Base-by-base conservation (phyloP, 2,329 filamentous ascomycete species). In the Aspergillus ruber region DNA sequence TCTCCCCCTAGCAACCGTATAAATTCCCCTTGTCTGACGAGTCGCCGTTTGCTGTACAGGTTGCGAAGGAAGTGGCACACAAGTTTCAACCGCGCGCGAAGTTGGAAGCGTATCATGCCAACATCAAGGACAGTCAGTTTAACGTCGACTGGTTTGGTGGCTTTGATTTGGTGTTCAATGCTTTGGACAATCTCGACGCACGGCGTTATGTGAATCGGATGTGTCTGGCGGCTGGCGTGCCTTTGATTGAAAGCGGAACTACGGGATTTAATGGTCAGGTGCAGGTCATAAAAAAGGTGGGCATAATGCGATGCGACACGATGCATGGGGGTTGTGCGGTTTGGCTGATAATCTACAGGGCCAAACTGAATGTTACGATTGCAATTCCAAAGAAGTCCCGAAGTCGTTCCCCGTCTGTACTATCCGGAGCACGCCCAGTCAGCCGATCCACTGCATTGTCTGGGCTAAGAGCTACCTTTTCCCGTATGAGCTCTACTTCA, bases 251-350 rank as follows among this genome's bases (percentile, higher is more conserved):
- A 73, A 97, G 91, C 65, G 93, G 93, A 36, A 98, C 93, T 0
- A 97, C 93, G 0, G 93, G 93, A 1, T 98, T 96, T 75, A 95
- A 95, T 61, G 93, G 93, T 17, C 91, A 98, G 66, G 91, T 97
- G 4, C 91, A 97, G 69, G 89, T 95, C 18, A 98, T 98, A 67
- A 90, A 89, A 68, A 91, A 90, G 71, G 77, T 79, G 58, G 23
- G 54, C 29, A 43, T 45, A 18, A 13, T 17, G n/a, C n/a, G 32
- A 15, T 12, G n/a, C 17, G 25, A 29, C 4, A 4, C 25, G 25
- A 29, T 12, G 21, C 13, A n/a, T n/a, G 13, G 13, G 25, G 10
- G 3, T 6, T n/a, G 9, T 17, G 18, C 43, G 10, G 5, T 17
- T 35, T 45, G 40, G 27, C 52, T 59, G 29, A 61, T 33, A n/a